Evolutionary conservation across 352 stramenopile genomes (phyloP), one percentile per base, ranked within the genome.

Genomic region (Phytopythium boreale): DNA sequence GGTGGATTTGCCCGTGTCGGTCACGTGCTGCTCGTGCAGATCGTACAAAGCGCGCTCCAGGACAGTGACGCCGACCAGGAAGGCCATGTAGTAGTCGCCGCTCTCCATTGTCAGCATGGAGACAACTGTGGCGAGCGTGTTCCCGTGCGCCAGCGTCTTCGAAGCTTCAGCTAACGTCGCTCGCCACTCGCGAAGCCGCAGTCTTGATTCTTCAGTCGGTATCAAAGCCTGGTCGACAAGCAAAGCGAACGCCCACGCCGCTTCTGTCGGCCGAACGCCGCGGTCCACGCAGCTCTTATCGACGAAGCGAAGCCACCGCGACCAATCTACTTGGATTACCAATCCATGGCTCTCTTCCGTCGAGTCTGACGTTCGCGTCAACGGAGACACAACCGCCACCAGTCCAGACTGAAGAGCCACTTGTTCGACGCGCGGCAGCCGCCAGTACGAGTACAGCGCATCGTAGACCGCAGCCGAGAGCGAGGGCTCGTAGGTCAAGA

Each of bases 1-100:
- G 1, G 34, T 20, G 2, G 29, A 26, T 2, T 57, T n/a, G 2
- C 4, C 29, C 14, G 7, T 19, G 44, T n/a, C 46, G 10, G 19
- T 41, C 20, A 43, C 15, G 36, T 27, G 59, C n/a, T 69, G 62
- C 20, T 71, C 49, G 6, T 82, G 63, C 50, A 91, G 49, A 64
- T 91, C 80, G 51, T 87, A 91, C 46, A 91, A 63, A 5, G 67
- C 70, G 58, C 82, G 79, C 60, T 91, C 82, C 26, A 91, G 71
- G 20, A 91, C 64, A 2, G 80, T 91, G 31, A 88, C 76, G 12
- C 80, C 70, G 31, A 88, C 65, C 15, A 77, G 36, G 49, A 91
- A 88, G 14, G 63, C 66, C 68, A 87, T 53, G 52, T 88, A 91
- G 56, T 78, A 89, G 22, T 90, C 79, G 0, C 79, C 78, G 10